Base-by-base conservation (phyloP, 108 stramenopile genomes). In the Hondaea fermentalgiana region DNA sequence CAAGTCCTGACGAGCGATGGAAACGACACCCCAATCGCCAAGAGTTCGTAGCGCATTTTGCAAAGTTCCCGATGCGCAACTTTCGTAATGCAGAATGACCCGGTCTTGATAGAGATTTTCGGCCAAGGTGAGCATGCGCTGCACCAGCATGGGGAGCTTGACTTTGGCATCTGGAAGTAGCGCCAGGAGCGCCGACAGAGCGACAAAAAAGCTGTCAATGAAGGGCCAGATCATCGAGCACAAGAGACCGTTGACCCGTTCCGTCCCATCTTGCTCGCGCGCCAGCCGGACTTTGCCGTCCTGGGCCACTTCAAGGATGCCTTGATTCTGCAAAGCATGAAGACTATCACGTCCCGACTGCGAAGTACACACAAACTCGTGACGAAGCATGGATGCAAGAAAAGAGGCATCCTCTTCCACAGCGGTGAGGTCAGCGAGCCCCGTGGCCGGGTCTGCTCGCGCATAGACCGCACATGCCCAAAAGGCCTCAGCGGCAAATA, bases 181-280 rank as follows among this genome's bases (percentile, higher is more conserved):
- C 45, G 76, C 76, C 8, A 83, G 1, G n/a, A 83, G 51, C 10
- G 17, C 76, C n/a, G 76, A 83, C 1, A 53, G 6, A 45, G 76
- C 76, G 25, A 83, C 76, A 23, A 83, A 83, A 23, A 45, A 83
- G 51, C 76, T 83, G 28, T 83, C 76, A 35, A 83, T 53, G 3
- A 83, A 83, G 25, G 76, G 76, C 76, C 76, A 83, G n/a, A 53
- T 45, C 76, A 83, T 83, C 19, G 76, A 83, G 28, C 76, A 83
- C 17, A 83, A 35, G 0, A 83, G 76, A 45, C 76, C 51, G 28
- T 21, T 3, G 49, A 83, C 49, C 10, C 76, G 45, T 3, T 83
- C 76, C 45, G 76, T 45, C 10, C 25, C 17, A 23, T 28, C 25
- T 0, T 69, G 64, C 64, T 69, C 64, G 14, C 64, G 64, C 10